Base-by-base conservation (phyloP, 768 basidiomycete genomes). In the Pleurotus citrinopileatus region DNA sequence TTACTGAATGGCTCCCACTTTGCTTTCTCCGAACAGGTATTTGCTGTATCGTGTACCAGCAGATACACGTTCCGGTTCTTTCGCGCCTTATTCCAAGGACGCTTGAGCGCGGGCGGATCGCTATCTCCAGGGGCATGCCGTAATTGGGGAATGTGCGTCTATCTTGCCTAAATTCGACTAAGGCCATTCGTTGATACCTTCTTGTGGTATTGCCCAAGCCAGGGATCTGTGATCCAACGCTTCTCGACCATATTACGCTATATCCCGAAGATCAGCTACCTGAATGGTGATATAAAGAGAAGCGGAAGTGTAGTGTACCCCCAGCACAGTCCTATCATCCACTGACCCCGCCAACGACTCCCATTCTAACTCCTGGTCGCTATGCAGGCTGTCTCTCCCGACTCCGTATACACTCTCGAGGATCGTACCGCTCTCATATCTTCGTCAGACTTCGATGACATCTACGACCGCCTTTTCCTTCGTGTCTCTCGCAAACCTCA, bases 401-500 rank as follows among this genome's bases (percentile, higher is more conserved):
- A 26, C 56, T 73, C 81, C 54, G 82, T 84, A 15, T 79, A 79
- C 58, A 78, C 78, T 42, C 75, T 88, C 40, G 87, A 89, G 65
- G 87, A 89, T 70, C 81, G 84, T 42, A 84, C 87, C 0, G 86
- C 80, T 17, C 66, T 70, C 12, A 67, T 78, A 55, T 70, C 75
- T 10, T 67, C 70, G 43, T 77, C 85, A 1, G 86, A 91, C 73
- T 89, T 82, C 57, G 86, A 88, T 63, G 88, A 91, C 60, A 79
- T 89, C 59, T 90, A 89, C 63, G 88, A 91, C 67, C 81, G 88
- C 52, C 69, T 83, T 58, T 89, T 87, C 71, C 76, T 86, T 47
- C 85, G 82, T 55, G 75, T 89, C 29, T 67, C 78, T 4, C 77
- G 79, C 2, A 67, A 72, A 19, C 78, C 83, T 3, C 76, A 75